These are phyloP conservation scores for Bretschneidera sinensis DNA, from an alignment of 345 rosid species.

Conservation along the genomic window DNA sequence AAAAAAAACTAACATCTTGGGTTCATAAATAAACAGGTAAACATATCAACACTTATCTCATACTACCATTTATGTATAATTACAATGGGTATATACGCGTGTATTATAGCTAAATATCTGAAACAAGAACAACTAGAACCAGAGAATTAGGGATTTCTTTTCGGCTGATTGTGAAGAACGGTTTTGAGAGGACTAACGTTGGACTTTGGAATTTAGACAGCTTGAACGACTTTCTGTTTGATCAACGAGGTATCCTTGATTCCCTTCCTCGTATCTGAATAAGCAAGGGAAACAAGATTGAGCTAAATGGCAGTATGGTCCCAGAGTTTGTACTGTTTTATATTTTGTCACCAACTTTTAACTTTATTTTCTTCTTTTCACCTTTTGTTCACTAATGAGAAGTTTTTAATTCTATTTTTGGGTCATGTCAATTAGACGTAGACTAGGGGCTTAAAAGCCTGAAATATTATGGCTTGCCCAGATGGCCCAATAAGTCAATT, in stretches of 20 bases:
- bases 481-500: too few species aligned
- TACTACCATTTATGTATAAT: too few species aligned
- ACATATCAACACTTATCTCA: too few species aligned
- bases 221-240: constrained; percentile 7
- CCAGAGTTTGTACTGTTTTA: neutral
- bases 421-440: too few species aligned
- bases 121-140: neutral
- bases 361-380: too few species aligned
- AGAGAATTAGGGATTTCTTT: constrained; percentile 6
- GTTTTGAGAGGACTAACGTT: constrained; percentile 35
- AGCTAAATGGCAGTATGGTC: constrained; percentile 9
- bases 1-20: neutral
- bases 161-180: neutral
- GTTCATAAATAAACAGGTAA: neutral
- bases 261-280: neutral
- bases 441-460: too few species aligned
- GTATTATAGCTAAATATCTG: too few species aligned
- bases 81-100: neutral
- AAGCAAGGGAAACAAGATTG: neutral
- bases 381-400: too few species aligned
- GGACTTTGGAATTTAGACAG: constrained; percentile 23
- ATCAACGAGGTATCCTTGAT: constrained; percentile 7
- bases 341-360: neutral
- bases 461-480: too few species aligned
- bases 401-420: too few species aligned